Evolutionary conservation across 352 stramenopile species (phyloP).

Genomic region (Pythium monospermum): DNA sequence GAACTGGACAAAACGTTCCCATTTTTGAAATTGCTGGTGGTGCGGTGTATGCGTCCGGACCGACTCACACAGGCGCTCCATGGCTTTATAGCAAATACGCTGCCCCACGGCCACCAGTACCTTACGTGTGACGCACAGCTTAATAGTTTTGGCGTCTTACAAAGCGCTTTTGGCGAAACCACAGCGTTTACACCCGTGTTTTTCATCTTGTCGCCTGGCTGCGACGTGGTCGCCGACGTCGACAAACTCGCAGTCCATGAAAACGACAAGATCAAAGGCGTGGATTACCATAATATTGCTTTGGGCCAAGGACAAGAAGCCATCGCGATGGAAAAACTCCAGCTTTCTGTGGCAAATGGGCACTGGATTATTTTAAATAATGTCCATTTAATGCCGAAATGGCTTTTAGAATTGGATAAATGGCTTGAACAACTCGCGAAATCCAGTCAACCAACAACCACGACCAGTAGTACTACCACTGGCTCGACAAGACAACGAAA

Average conservation of each 20-base stretch:
- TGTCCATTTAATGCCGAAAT: slow-evolving; percentile 93
- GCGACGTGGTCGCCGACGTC: slow-evolving; percentile 94
- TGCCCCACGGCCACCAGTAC: slow-evolving; percentile 80
- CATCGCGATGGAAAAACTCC: slow-evolving; percentile 87
- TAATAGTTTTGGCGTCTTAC: slow-evolving; percentile 93
- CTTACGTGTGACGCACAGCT: slow-evolving; percentile 87
- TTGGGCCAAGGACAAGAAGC: slow-evolving; percentile 93
- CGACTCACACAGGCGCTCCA: slow-evolving; percentile 90
- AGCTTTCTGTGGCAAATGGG: slow-evolving; percentile 85
- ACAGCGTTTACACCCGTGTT: slow-evolving; percentile 96
- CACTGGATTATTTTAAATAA: slow-evolving; percentile 96
- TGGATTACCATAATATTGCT: slow-evolving; percentile 95
- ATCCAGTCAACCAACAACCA: slow-evolving; percentile 46
- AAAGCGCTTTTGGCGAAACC: slow-evolving; percentile 92
- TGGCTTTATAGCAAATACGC: slow-evolving; percentile 87
- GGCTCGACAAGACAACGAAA: slow-evolving; percentile 7
- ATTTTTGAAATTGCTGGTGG: slow-evolving; percentile 92
- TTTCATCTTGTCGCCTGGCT: slow-evolving; percentile 96
- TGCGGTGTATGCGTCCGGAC: slow-evolving; percentile 93
- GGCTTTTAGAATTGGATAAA: slow-evolving; percentile 91
- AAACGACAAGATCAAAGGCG: slow-evolving; percentile 89
- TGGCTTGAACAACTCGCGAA: slow-evolving; percentile 85
- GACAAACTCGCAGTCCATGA: slow-evolving; percentile 92
- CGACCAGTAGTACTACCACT: slow-evolving; percentile 27
- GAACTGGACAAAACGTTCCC: slow-evolving; percentile 87